A percentile compares a stretch with the other conserved stretches of the same genome.
Evolutionary conservation across 1,284 basidiomycete genomes (phyloP).

Genomic region (Rhodotorula sp.): DNA sequence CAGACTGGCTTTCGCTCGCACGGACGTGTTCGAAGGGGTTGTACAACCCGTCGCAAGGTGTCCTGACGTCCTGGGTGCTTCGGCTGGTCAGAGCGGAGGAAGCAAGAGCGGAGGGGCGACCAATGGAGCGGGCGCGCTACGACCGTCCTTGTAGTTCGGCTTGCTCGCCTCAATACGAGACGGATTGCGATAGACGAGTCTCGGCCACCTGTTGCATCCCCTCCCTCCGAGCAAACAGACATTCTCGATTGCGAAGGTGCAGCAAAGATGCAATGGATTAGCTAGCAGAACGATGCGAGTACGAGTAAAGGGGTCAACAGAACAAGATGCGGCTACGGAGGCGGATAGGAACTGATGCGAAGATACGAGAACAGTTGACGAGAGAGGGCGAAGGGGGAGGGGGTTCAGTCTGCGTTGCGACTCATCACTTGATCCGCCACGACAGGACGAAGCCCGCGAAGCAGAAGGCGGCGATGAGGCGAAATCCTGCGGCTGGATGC

Average conservation of each 20-base stretch:
- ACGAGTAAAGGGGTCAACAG: neutral
- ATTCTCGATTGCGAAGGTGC: neutral
- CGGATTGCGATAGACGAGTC: neutral
- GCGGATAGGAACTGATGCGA: no score
- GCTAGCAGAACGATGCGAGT: neutral
- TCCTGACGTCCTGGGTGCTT: conserved; percentile 52
- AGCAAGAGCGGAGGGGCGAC: neutral
- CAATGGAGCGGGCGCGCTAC: neutral
- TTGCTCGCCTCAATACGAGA: neutral
- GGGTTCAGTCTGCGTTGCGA: no score
- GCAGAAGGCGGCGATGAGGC: conserved; percentile 26
- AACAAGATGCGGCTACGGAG: no score
- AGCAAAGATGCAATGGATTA: neutral
- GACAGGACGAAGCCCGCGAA: conserved; percentile 7
- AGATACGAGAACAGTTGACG: neutral
- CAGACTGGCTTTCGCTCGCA: conserved; percentile 59
- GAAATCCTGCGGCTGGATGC: conserved; percentile 35
- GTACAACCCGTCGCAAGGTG: conserved; percentile 52
- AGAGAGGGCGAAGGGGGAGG: neutral
- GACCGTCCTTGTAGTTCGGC: neutral
- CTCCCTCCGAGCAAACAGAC: neutral
- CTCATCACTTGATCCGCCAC: conserved; percentile 10
- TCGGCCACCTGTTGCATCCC: no score
- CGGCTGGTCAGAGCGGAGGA: neutral
- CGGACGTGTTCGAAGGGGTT: conserved; percentile 57